These are phyloP conservation scores for Meripilus lineatus DNA, from an alignment of 1,284 basidiomycete genomes.

Conservation along the genomic window DNA sequence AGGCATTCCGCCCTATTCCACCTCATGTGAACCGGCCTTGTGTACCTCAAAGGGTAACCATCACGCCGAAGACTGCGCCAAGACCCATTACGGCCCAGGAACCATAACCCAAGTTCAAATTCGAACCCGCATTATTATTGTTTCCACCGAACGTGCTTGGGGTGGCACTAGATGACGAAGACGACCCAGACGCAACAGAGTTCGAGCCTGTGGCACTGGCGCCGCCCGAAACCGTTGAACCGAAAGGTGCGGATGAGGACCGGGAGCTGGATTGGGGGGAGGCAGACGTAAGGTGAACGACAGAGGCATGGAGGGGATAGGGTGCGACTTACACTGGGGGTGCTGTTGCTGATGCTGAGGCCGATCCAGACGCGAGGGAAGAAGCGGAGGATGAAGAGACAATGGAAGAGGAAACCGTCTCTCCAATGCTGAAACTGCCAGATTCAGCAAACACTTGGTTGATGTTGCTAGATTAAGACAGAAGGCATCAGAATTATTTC, in stretches of 20 bases:
- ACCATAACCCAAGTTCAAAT: slow-evolving; percentile 5
- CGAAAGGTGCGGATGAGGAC: slow-evolving; percentile 16
- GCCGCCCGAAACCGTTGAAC: slow-evolving; percentile 13
- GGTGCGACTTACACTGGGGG: too few relatives aligned
- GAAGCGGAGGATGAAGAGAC: slow-evolving; percentile 16
- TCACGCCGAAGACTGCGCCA: slow-evolving; percentile 19
- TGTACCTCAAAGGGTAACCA: slow-evolving; percentile 16
- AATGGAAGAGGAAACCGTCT: slow-evolving; percentile 18
- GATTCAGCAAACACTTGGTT: slow-evolving; percentile 39
- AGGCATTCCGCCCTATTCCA: too few relatives aligned
- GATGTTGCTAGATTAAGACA: slow-evolving; percentile 36
- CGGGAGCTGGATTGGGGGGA: slow-evolving; percentile 2
- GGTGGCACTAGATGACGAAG: slow-evolving; percentile 6
- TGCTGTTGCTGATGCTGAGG: too few relatives aligned
- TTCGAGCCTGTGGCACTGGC: slow-evolving; percentile 4
- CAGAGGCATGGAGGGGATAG: neutral
- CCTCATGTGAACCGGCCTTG: too few relatives aligned
- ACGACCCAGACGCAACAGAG: slow-evolving; percentile 11
- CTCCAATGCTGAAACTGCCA: slow-evolving; percentile 39
- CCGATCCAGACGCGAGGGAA: too few relatives aligned
- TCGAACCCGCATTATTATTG: slow-evolving; percentile 11
- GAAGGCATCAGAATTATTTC: slow-evolving; percentile 4
- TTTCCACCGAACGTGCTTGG: slow-evolving; percentile 19
- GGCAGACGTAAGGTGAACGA: slow-evolving; percentile 10
- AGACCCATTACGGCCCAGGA: slow-evolving; percentile 21